phyloP scores from a whole-genome alignment of 2,329 filamentous ascomycete genomes.

The Coleophoma eucalyptorum region DNA sequence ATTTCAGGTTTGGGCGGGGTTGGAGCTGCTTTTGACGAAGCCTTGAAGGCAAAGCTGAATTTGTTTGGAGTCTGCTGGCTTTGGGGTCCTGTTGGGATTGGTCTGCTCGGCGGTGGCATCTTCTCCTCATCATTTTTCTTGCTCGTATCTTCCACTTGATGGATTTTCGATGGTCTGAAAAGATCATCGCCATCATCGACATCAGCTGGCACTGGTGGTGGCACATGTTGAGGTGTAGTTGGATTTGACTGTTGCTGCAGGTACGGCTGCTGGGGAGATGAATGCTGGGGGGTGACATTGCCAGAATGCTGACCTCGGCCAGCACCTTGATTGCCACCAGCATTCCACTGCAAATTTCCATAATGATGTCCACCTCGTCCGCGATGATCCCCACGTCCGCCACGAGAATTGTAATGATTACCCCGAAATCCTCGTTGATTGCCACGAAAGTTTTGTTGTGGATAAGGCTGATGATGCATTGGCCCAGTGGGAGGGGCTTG shows the following conservation, averaged over 20 bases:
- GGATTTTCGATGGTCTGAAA: constrained; percentile 60
- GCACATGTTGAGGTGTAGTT: constrained; percentile 26
- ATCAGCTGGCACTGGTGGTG: constrained; percentile 25
- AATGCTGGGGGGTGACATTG: constrained; percentile 26
- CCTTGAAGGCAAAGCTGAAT: constrained; percentile 93
- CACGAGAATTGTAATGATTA: constrained; percentile 47
- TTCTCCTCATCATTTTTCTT: constrained; percentile 45
- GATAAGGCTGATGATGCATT: constrained; percentile 45
- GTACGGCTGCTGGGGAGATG: constrained; percentile 24
- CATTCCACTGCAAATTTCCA: constrained; percentile 70
- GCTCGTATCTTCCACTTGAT: constrained; percentile 59
- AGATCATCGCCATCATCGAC: constrained; percentile 50
- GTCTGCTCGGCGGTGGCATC: constrained; percentile 51
- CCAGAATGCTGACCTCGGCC: constrained; percentile 40
- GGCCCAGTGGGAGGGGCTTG: constrained; percentile 51
- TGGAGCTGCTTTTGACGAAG: constrained; percentile 55
- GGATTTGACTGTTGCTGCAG: constrained; percentile 16
- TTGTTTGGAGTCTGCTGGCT: constrained; percentile 48
- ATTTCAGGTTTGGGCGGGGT: constrained; percentile 60
- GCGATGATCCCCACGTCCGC: constrained; percentile 37
- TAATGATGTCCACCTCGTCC: constrained; percentile 57
- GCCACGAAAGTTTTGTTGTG: constrained; percentile 31
- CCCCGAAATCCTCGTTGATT: constrained; percentile 59
- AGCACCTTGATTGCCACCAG: constrained; percentile 41
- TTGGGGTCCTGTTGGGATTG: constrained; percentile 38